Evolutionary conservation across 805 yeast species (phyloP), one percentile per base, ranked within the genome.

Genomic region (Saccharomycopsis sp.): DNA sequence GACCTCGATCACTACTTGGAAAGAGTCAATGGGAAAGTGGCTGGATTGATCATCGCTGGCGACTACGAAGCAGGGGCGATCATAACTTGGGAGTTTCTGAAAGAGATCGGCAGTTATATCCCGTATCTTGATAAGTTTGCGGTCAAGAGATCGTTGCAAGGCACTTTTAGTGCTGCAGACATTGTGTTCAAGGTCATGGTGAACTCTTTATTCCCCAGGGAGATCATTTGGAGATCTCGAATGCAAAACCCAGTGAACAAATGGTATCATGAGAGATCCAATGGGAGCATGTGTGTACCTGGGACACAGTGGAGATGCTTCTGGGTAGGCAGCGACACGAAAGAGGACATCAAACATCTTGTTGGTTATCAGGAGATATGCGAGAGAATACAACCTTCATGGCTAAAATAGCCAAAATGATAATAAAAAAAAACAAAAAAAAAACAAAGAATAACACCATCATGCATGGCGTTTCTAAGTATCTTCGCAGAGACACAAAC

Each of bases 51-150:
- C 12, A 71, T 92, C 10, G 85, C 89, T 2, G 97, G 97, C 1
- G 92, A 89, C 54, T 92, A 92, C 57, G 96, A 88, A 50, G 97
- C 97, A 2, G 87, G 85, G 13, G 96, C 97, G 0, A 80, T 92
- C 12, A 71, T 89, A 26, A 92, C 98, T 0, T 80, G 85, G 75
- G 98, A 89, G 31, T 64, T 64, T 5, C 59, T 66, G 1, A 2
- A 48, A 56, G 6, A 52, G 53, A 19, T 13, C n/a, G n/a, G n/a
- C n/a, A n/a, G 12, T 5, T 22, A 29, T 5, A 68, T 86, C 23
- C 84, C 95, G 0, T 92, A 92, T 51, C 65, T 92, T 38, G 98
- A 92, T 59, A 92, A 92, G 58, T 86, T 92, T 63, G 97, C 97
- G 0, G 95, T 92, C 9, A 69, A 83, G 30, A 77, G 80, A 32